phyloP scores from a whole-genome alignment of 352 stramenopile species.

The Pythium diclinum region DNA sequence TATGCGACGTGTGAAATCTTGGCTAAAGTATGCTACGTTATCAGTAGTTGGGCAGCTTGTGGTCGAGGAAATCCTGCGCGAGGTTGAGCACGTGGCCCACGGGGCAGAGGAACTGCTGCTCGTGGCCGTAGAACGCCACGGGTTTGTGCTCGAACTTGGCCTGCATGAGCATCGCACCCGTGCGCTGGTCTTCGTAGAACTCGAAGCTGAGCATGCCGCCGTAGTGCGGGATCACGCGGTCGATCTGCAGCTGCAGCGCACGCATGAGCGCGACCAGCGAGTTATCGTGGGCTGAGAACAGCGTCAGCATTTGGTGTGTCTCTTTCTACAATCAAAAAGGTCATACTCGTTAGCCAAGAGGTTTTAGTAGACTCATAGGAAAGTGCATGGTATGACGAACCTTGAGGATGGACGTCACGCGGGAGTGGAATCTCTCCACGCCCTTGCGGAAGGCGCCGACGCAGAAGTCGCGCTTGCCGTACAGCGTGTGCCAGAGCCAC shows the following conservation, averaged over 20 bases:
- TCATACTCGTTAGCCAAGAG: neutral
- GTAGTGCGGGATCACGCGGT: slow-evolving; percentile 56
- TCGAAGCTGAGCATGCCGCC: slow-evolving; percentile 77
- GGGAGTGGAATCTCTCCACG: slow-evolving; percentile 52
- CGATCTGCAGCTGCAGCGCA: slow-evolving; percentile 56
- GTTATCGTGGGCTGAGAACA: slow-evolving; percentile 82
- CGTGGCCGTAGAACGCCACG: slow-evolving; percentile 40
- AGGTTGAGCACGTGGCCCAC: slow-evolving; percentile 55
- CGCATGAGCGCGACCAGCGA: slow-evolving; percentile 68
- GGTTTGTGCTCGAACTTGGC: slow-evolving; percentile 51
- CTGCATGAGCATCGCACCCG: slow-evolving; percentile 43
- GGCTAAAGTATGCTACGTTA: neutral
- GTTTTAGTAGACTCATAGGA: neutral
- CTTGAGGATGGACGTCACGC: slow-evolving; percentile 42
- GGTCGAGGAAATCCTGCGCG: slow-evolving; percentile 44
- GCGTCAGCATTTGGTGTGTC: slow-evolving; percentile 47
- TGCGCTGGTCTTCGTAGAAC: slow-evolving; percentile 46
- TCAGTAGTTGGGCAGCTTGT: slow-evolving; percentile 12
- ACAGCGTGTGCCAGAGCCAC: slow-evolving; percentile 75
- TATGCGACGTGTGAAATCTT: slow-evolving; percentile 12
- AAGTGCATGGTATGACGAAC: slow-evolving; percentile 14
- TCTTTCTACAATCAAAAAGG: slow-evolving; percentile 9
- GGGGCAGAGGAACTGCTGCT: slow-evolving; percentile 43
- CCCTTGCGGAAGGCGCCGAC: slow-evolving; percentile 53
- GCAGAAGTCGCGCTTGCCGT: slow-evolving; percentile 67